phyloP scores from a whole-genome alignment of 2,329 filamentous ascomycete species.

The Beauveria caledonica region DNA sequence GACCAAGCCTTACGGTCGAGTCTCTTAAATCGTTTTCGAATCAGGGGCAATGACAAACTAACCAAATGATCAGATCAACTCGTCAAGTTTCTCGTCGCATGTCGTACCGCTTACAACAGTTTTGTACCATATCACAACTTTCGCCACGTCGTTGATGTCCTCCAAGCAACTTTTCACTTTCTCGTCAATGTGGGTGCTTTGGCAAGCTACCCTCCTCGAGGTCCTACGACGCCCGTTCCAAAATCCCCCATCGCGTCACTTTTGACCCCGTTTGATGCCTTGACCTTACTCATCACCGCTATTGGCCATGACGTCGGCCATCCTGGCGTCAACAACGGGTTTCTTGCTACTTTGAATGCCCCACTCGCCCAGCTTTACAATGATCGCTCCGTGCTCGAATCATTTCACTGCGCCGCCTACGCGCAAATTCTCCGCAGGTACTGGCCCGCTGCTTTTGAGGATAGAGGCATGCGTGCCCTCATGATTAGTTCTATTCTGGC shows the following conservation, averaged over 20 bases:
- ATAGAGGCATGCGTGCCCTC: conserved; percentile 71
- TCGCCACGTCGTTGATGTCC: conserved; percentile 89
- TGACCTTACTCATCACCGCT: conserved; percentile 87
- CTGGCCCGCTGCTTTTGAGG: conserved; percentile 77
- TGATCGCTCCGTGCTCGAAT: conserved; percentile 91
- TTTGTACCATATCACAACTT: conserved; percentile 99
- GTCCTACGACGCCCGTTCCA: conserved; percentile 18
- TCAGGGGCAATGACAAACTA: conserved; percentile 23
- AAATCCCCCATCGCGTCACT: conserved; percentile 64
- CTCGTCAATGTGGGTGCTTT: conserved; percentile 71
- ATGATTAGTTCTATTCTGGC: conserved; percentile 98
- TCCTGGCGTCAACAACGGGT: conserved; percentile 96
- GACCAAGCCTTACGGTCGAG: not conserved
- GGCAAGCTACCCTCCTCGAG: conserved; percentile 50
- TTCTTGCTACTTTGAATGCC: conserved; percentile 83
- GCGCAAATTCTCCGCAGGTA: conserved; percentile 90
- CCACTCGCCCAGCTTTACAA: conserved; percentile 94
- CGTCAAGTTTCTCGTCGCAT: conserved; percentile 77
- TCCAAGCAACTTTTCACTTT: conserved; percentile 89
- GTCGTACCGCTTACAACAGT: conserved; percentile 87
- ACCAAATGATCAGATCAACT: conserved; percentile 57
- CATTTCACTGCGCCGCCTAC: conserved; percentile 94
- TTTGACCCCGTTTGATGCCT: conserved; percentile 76
- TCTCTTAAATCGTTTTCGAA: not conserved
- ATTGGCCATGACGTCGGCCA: conserved; percentile 97